These are phyloP conservation scores for Daedaleopsis nitida DNA, from an alignment of 768 basidiomycete species.

Conservation along the genomic window DNA sequence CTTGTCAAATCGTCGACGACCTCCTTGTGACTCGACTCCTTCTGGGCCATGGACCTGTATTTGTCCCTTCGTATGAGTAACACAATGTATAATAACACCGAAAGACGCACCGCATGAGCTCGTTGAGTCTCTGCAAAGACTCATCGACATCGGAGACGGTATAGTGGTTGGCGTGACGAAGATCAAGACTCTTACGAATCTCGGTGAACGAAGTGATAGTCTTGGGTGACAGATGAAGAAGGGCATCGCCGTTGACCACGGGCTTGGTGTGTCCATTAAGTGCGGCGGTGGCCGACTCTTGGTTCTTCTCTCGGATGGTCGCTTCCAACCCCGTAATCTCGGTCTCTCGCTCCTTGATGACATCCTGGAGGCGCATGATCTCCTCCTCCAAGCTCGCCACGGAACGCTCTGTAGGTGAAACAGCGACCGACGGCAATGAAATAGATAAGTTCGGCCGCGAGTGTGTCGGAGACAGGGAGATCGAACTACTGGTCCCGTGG, in stretches of 20 bases:
- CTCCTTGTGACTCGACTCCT: conserved; percentile 89
- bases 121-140: conserved; percentile 79
- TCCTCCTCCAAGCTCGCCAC: conserved; percentile 88
- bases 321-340: conserved; percentile 81
- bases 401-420: conserved; percentile 63
- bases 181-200: conserved; percentile 67
- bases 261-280: conserved; percentile 3
- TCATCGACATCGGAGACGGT: conserved; percentile 56
- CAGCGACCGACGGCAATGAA: conserved; percentile 46
- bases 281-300: conserved; percentile 1
- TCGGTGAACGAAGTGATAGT: conserved; percentile 76
- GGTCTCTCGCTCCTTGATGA: conserved; percentile 87
- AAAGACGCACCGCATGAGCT: conserved; percentile 82
- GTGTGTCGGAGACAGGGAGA: conserved; percentile 60
- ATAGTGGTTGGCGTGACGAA: conserved; percentile 34
- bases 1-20: conserved; percentile 69
- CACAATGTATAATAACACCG: conserved; percentile 12
- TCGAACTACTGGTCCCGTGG: conserved; percentile 65
- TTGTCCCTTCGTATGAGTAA: background rate
- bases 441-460: conserved; percentile 60
- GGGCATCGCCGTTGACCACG: conserved; percentile 27
- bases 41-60: conserved; percentile 92
- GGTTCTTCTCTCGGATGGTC: conserved; percentile 43
- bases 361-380: conserved; percentile 93
- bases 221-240: conserved; percentile 60